Base-by-base conservation (phyloP, 176 grass and related monocot species). In the Phoenix dactylifera region DNA sequence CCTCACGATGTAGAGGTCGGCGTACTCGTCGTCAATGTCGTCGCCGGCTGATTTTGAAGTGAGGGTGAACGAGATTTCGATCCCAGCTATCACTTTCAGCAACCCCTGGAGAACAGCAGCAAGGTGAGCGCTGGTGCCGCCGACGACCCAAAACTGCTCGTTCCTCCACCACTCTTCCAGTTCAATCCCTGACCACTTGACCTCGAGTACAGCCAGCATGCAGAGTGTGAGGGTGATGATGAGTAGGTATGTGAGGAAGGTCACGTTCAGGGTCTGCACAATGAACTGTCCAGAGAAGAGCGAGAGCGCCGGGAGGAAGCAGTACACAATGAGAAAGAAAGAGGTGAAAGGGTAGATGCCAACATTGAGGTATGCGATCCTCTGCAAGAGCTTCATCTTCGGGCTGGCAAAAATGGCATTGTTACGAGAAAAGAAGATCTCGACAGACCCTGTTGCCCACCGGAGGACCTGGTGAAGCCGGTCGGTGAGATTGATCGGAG, bases 331-430 rank as follows among this genome's bases (percentile, higher is more conserved):
- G 51, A 98, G 93, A 76, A 98, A 97, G 49, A 97, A 66, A 51
- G 93, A 97, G 49, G 93, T 97, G 66, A 97, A 97, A 54, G 93
- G 93, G 63, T 97, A 97, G 51, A 97, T 97, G 65, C 93, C 93
- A 24, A 97, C 93, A 60, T 97, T 97, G 32, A 91, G 87, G 78
- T 97, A 97, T 7, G 93, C 93, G 0, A 97, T 80, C 51, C 87
- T 17, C 63, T 74, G 63, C 51, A 97, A 73, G 6, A 91, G 66
- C 81, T 97, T 97, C 93, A 97, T 88, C 67, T 85, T 92, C 16
- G 87, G 71, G 76, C 78, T 88, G 54, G 93, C 93, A 5, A 97
- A 65, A 16, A 97, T 18, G 16, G 93, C 93, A 57, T 91, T 97
- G 70, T 91, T 97, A 16, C 93, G 80, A 23, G 93, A 97, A 78